Percentiles rank a stretch among this genome's conserved stretches.
These are phyloP conservation scores for Volvariella volvacea DNA, from an alignment of 1,284 basidiomycete species.

Conservation along the genomic window DNA sequence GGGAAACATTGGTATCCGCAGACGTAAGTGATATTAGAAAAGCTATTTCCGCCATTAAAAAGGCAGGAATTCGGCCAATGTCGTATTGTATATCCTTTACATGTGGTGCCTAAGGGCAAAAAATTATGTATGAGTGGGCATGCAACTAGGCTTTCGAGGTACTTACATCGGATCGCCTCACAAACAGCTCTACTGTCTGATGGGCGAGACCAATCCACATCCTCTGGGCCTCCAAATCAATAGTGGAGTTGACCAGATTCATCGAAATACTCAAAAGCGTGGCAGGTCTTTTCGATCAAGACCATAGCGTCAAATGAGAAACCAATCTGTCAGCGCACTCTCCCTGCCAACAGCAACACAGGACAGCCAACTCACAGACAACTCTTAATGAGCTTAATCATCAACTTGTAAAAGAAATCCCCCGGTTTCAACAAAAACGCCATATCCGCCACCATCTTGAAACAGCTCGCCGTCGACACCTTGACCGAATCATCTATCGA, in stretches of 20 bases:
- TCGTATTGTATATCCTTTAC: slow-evolving; percentile 42
- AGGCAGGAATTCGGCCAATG: slow-evolving; percentile 47
- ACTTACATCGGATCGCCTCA: slow-evolving; percentile 41
- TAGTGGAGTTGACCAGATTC: slow-evolving; percentile 50
- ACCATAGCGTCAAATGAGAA: not conserved
- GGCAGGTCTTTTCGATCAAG: slow-evolving; percentile 35
- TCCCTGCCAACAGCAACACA: slow-evolving; percentile 5
- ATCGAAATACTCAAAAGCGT: slow-evolving; percentile 50
- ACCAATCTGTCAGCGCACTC: too few relatives aligned
- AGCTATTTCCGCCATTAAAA: slow-evolving; percentile 63
- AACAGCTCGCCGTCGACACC: slow-evolving; percentile 38
- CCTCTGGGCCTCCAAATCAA: slow-evolving; percentile 54
- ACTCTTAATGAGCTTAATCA: slow-evolving; percentile 23
- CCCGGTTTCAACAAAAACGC: slow-evolving; percentile 35
- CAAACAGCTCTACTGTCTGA: slow-evolving; percentile 52
- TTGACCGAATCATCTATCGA: slow-evolving; percentile 60
- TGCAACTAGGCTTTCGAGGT: not conserved
- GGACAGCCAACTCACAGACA: slow-evolving; percentile 20
- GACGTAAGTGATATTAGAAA: slow-evolving; percentile 67
- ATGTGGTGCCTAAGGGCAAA: slow-evolving; percentile 31
- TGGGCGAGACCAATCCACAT: slow-evolving; percentile 61
- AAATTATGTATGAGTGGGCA: not conserved
- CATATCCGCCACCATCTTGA: slow-evolving; percentile 38
- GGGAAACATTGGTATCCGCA: slow-evolving; percentile 55
- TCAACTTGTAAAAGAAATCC: slow-evolving; percentile 27